Evolutionary conservation across 495 filamentous ascomycete genomes (phyloP).

Genomic region (Sabuloglossum arenarium): DNA sequence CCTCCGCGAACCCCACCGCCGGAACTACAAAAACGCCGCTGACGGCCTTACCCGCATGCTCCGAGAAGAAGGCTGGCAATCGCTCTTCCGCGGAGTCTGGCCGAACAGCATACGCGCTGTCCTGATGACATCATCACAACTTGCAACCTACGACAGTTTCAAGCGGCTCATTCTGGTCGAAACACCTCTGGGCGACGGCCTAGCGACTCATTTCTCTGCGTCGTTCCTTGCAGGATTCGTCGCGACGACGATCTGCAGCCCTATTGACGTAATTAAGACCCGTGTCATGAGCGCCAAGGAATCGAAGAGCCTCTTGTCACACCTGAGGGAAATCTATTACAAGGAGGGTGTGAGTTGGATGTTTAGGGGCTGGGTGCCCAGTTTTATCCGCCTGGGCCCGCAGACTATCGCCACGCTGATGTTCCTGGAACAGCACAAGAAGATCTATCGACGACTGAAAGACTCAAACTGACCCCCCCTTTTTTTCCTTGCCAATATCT

Average conservation of each 20-base stretch:
- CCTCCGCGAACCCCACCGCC: conserved; percentile 46
- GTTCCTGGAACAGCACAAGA: conserved; percentile 84
- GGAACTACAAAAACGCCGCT: conserved; percentile 77
- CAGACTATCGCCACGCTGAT: conserved; percentile 93
- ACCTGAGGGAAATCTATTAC: conserved; percentile 9
- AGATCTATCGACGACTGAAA: conserved; percentile 23
- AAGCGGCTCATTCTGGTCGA: conserved; percentile 52
- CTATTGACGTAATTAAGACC: conserved; percentile 95
- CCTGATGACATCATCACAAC: conserved; percentile 81
- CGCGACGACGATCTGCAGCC: conserved; percentile 84
- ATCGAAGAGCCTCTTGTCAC: conserved; percentile 19
- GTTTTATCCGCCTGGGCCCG: conserved; percentile 76
- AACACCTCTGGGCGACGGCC: conserved; percentile 46
- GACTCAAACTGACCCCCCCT: neutral
- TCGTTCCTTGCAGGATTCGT: conserved; percentile 78
- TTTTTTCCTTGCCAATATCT: no score
- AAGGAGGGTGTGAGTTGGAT: conserved; percentile 50
- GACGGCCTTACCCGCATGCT: conserved; percentile 75
- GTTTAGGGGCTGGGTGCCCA: conserved; percentile 96
- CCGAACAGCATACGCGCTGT: conserved; percentile 79
- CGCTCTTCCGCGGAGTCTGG: conserved; percentile 73
- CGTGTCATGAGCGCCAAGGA: conserved; percentile 62
- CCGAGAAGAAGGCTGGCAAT: conserved; percentile 48
- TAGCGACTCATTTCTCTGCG: conserved; percentile 71
- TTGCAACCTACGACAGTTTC: conserved; percentile 83